Evolutionary conservation across 1,139 yeast species (phyloP).

Genomic region (Magnusiomyces fungicola): DNA sequence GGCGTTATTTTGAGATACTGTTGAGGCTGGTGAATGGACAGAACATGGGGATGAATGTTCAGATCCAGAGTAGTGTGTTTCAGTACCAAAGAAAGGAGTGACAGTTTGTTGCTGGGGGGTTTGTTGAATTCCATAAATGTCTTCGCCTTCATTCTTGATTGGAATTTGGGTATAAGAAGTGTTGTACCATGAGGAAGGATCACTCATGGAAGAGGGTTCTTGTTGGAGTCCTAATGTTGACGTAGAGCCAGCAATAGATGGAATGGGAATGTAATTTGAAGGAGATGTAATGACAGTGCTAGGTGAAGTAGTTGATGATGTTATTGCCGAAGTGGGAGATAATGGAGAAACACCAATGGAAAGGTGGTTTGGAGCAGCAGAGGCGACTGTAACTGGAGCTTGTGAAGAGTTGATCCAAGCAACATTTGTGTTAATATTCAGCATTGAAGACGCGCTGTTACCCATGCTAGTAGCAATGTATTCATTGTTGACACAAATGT

Average conservation of each 20-base stretch:
- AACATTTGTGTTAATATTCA: not conserved
- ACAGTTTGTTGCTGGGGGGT: not conserved
- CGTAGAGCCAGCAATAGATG: too few species aligned
- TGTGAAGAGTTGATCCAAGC: not conserved
- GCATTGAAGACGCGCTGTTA: not conserved
- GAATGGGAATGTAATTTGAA: too few species aligned
- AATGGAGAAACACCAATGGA: too few species aligned
- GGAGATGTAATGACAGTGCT: too few species aligned
- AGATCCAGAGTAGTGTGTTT: not conserved
- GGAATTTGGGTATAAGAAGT: not conserved
- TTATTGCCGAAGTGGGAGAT: too few species aligned
- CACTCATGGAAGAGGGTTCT: not conserved
- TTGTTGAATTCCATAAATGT: not conserved
- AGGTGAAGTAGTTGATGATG: too few species aligned
- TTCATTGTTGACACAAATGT: not conserved
- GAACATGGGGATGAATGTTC: not conserved
- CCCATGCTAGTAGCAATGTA: not conserved
- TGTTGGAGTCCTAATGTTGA: not conserved
- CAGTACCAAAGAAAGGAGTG: not conserved
- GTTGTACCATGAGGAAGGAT: conserved; percentile 3
- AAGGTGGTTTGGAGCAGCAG: too few species aligned
- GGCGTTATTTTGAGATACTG: not conserved
- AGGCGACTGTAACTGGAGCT: not conserved
- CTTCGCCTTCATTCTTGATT: not conserved
- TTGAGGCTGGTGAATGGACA: not conserved